Base-by-base conservation (phyloP, 1,284 basidiomycete species). In the Boletus austroedulis region DNA sequence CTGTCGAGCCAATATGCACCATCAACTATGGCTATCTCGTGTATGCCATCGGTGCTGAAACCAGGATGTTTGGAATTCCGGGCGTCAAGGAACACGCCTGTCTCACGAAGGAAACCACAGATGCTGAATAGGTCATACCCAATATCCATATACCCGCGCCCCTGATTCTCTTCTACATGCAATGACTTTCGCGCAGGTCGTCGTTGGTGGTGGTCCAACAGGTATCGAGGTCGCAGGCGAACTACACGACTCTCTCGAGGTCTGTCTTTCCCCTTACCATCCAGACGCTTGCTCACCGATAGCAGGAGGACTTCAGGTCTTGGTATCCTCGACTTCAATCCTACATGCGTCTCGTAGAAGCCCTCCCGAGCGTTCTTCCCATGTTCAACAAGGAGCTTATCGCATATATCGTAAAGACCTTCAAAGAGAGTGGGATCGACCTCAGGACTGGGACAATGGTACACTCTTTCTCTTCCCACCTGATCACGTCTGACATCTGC, bases 361-460 rank as follows among this genome's bases (percentile, higher is more conserved):
- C 95, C 8, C 85, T 98, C 10, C 95, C 96, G 7, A 94, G 89
- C 66, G 95, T 98, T 50, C 80, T 99, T 62, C 94, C 96, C 54
- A 94, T 89, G 82, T 98, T 98, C 82, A 95, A 91, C 80, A 95
- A 95, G 76, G 89, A 95, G 74, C 81, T 98, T 64, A 95, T 98
- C 76, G 85, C 93, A 57, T 98, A 98, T 80, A 98, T 96, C 57
- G 93, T 92, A 73, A 92, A 89, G 46, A 95, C 94, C 0, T 98
- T 99, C 84, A 94, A 94, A 77, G 90, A 95, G 78, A 93, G 93
- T 76, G 94, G 94, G 77, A 98, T 98, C 64, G 89, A 97, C 56
- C 90, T 98, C 68, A 76, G 94, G 69, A 98, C 95, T 47, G n/a
- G n/a, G 87, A 97, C 95, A 32, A 96, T 95, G 94, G 94, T 97